phyloP scores from a whole-genome alignment of 2,329 filamentous ascomycete genomes.

The Gnomoniopsis smithogilvyi region DNA sequence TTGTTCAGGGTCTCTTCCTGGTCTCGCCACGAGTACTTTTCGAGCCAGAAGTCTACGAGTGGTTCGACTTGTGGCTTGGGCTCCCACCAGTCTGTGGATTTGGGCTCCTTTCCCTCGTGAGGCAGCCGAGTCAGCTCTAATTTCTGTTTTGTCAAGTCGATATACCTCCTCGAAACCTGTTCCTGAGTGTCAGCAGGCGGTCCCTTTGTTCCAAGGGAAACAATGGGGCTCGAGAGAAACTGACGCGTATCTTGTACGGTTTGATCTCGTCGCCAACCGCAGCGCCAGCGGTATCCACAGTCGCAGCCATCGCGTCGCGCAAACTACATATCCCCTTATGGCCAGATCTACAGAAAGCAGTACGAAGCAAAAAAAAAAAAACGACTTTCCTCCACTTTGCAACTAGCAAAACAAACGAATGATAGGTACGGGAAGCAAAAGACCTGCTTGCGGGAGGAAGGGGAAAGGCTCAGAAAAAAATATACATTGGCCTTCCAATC shows the following conservation, averaged over 20 bases:
- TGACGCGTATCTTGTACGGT: conserved; percentile 56
- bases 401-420: not conserved
- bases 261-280: conserved; percentile 42
- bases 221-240: conserved; percentile 22
- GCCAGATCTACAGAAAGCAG: not conserved
- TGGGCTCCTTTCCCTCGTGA: conserved; percentile 49
- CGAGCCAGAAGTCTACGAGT: conserved; percentile 65
- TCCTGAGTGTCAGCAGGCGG: conserved; percentile 24
- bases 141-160: conserved; percentile 65
- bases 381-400: too few relatives aligned
- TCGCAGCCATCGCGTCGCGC: conserved; percentile 23
- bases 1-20: conserved; percentile 57
- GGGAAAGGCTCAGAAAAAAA: not conserved
- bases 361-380: not conserved
- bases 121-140: conserved; percentile 64
- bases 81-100: conserved; percentile 52
- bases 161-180: conserved; percentile 64
- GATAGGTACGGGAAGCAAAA: not conserved
- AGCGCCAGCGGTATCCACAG: conserved; percentile 24
- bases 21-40: conserved; percentile 62
- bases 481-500: not conserved
- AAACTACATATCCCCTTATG: not conserved
- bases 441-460: not conserved
- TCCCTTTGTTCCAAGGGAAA: not conserved
- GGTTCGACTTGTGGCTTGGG: conserved; percentile 62